These are phyloP conservation scores for Diaporthe australafricana DNA, from an alignment of 2,329 filamentous ascomycete genomes.

Conservation along the genomic window DNA sequence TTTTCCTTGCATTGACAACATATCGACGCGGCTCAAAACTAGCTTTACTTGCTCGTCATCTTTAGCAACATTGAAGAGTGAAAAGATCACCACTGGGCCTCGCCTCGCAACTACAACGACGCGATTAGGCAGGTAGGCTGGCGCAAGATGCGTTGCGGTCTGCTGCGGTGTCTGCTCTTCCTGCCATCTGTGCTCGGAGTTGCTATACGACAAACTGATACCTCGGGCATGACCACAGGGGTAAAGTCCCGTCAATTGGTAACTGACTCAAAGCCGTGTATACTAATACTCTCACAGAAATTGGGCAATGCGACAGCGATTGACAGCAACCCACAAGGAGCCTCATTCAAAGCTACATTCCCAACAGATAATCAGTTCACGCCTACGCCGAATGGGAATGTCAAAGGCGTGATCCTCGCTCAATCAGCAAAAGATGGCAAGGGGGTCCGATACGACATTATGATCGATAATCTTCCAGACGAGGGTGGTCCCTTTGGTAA, in stretches of 20 bases:
- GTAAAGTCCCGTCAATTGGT: background rate
- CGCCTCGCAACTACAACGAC: background rate
- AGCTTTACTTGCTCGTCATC: background rate
- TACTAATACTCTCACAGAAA: conserved; percentile 7
- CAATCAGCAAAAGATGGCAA: conserved; percentile 42
- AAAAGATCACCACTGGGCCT: background rate
- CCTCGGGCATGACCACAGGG: background rate
- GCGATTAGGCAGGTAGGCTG: background rate
- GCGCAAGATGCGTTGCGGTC: background rate
- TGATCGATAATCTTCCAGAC: conserved; percentile 47
- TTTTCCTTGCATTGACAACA: background rate
- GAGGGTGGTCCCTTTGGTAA: conserved; percentile 48
- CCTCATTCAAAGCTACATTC: conserved; percentile 22
- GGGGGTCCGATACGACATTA: conserved; percentile 47
- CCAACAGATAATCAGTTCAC: conserved; percentile 29
- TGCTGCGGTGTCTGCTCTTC: conserved; percentile 1
- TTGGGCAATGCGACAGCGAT: conserved; percentile 34
- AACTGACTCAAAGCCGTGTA: background rate
- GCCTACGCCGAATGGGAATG: conserved; percentile 15
- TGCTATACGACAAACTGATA: background rate
- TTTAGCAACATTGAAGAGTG: background rate
- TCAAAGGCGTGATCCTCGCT: conserved; percentile 44
- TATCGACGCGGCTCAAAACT: background rate
- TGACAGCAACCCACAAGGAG: conserved; percentile 28
- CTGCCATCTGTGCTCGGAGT: conserved; percentile 7